Base-by-base conservation (phyloP, 2,329 filamentous ascomycete genomes). In the Zasmidium citrigriseum region DNA sequence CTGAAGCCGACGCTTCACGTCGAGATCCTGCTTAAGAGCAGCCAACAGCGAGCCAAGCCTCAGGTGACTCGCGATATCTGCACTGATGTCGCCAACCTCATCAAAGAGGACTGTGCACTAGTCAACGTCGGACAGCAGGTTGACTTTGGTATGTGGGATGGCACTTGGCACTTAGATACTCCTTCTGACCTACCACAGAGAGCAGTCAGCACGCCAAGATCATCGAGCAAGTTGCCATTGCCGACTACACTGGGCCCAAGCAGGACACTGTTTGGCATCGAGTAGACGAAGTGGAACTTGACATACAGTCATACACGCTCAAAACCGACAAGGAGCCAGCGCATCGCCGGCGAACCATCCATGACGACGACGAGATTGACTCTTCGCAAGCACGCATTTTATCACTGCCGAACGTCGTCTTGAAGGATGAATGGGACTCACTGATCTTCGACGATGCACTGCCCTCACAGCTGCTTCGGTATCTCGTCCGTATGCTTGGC, bases 391-490 rank as follows among this genome's bases (percentile, higher is more conserved):
- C 74, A 7, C 73, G 69, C 7, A 60, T 76, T 9, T 53, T 75
- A 1, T 29, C 58, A 1, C 64, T 81, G 44, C 78, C 78, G 1
- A 75, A 68, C 58, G 68, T 67, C n/a, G 66, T 69, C 4, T 63
- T 80, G 16, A 72, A 75, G 52, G 75, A 76, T 12, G 64, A 77
- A 9, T 81, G 78, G 78, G 74, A 78, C 58, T 76, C 77, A 61
- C 71, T 82, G 2, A 65, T 79, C 2, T 82, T 77, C 63, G 75
- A 76, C 27, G 70, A 78, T 23, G 67, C 69, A 4, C 72, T 82
- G 14, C 75, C 76, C 3, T 70, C 76, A 22, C 70, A 67, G 24
- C 66, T 80, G 2, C 73, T 82, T 2, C 70, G 74, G 4, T 70
- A 66, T 22, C 72, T 75, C 29, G 75, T 67, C 10, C 73, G 77